Base-by-base conservation (phyloP, 176 grass and related monocot genomes). In the Carex cristatella region DNA sequence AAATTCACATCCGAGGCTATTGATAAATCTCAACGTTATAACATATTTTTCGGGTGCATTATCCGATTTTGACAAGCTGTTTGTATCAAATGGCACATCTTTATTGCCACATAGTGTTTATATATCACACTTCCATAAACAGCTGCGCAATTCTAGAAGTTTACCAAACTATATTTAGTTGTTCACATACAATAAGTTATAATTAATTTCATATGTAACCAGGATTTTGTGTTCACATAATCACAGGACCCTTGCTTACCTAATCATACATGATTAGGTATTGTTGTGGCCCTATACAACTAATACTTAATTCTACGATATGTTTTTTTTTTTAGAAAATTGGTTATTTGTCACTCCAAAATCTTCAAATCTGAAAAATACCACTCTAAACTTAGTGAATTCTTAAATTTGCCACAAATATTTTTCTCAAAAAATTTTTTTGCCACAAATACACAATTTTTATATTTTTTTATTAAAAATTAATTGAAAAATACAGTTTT, bases 171-270 rank as follows among this genome's bases (percentile, higher is more conserved):
- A 31, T 65, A 31, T 65, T 65, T n/a, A 65, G 28, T 31, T 12
- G 13, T 32, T 65, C 9, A 2, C 3, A 65, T 32, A 32, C 9
- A 28, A 23, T 15, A 51, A 48, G 10, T 49, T 49, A 42, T 74
- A 74, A 4, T 74, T 74, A 74, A 4, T 74, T 74, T 74, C 70
- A 73, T 73, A n/a, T 73, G 69, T 73, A 42, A 73, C 69, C 69
- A 51, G 69, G 44, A 9, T 51, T 18, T 73, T 73, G 44, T 19
- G 69, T 48, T 73, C 42, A 6, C 14, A 40, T 4, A 69, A 38
- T 69, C 58, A 60, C 23, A 30, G 27, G 27, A 31, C 64, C 30
- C 28, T 10, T 66, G 2, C 64, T 66, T 28, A 35, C 71, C 71
- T 75, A 75, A 53, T 30, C 71, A 75, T 46, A 30, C 71, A 30